Percentiles rank a stretch among this genome's conserved stretches.
Evolutionary conservation across 306 rosid genomes (phyloP).

Genomic region (Cucurbita argyrosperma): DNA sequence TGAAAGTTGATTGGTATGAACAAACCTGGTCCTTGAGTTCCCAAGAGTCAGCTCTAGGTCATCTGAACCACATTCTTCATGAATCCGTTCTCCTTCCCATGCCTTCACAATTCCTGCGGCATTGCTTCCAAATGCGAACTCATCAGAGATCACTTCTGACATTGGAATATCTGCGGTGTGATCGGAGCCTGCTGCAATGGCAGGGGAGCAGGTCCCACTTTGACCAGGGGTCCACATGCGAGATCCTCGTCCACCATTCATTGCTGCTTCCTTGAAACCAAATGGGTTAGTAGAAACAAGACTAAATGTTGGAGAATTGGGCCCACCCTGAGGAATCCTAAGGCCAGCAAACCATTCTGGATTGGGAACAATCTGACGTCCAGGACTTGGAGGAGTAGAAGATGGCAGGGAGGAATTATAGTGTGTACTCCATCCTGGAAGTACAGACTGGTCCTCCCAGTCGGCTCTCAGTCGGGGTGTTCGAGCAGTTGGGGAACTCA

Average conservation of each 20-base stretch:
- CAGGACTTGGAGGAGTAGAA: constrained; percentile 82
- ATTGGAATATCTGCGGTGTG: constrained; percentile 66
- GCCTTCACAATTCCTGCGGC: constrained; percentile 53
- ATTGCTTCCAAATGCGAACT: constrained; percentile 75
- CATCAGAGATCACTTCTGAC: constrained; percentile 60
- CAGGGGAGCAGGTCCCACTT: constrained; percentile 89
- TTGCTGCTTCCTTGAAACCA: constrained; percentile 58
- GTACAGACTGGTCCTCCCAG: constrained; percentile 47
- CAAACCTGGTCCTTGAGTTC: constrained; percentile 62
- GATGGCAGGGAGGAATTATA: constrained; percentile 48
- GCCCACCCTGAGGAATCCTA: constrained; percentile 49
- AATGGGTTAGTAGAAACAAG: constrained; percentile 68
- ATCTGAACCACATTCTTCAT: constrained; percentile 62
- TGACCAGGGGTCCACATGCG: constrained; percentile 84
- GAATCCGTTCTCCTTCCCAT: constrained; percentile 86
- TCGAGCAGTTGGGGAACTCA: constrained; percentile 77
- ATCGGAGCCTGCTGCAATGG: constrained; percentile 56
- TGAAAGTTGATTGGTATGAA: not conserved
- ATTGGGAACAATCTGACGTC: constrained; percentile 39
- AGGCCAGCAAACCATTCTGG: constrained; percentile 73
- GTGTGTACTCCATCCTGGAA: constrained; percentile 36
- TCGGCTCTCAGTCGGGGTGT: constrained; percentile 41
- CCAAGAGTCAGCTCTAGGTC: constrained; percentile 94
- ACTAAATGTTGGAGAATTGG: constrained; percentile 71
- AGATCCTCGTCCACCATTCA: constrained; percentile 50